A percentile compares a stretch with the other conserved stretches of the same genome.
Evolutionary conservation across 768 basidiomycete genomes (phyloP).

Genomic region (Psilocybe tampanensis): DNA sequence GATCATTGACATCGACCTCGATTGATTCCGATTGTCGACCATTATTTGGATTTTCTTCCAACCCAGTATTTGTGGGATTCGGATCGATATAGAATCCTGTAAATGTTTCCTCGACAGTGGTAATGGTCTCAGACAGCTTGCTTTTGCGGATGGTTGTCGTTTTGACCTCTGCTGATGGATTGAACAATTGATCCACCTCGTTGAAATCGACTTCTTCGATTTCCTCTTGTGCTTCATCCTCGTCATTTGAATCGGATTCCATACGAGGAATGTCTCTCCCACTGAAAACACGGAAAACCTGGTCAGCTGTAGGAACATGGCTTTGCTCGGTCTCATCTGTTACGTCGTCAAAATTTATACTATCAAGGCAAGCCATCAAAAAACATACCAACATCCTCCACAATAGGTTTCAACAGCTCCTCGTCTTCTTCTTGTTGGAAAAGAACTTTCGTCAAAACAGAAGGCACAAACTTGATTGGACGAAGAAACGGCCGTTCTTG

Average conservation of each 20-base stretch:
- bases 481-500: slow-evolving; percentile 61
- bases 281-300: slow-evolving; percentile 65
- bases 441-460: slow-evolving; percentile 49
- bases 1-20: slow-evolving; percentile 13
- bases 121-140: slow-evolving; percentile 10
- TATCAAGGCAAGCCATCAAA: neutral
- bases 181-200: slow-evolving; percentile 55
- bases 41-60: neutral
- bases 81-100: slow-evolving; percentile 18
- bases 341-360: slow-evolving; percentile 5
- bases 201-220: slow-evolving; percentile 69
- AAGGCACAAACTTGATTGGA: slow-evolving; percentile 73
- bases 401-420: slow-evolving; percentile 58
- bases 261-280: slow-evolving; percentile 26
- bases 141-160: slow-evolving; percentile 20
- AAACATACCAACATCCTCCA: slow-evolving; percentile 53
- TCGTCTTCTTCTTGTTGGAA: slow-evolving; percentile 58
- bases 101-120: slow-evolving; percentile 16
- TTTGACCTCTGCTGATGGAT: slow-evolving; percentile 20
- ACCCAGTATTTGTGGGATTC: slow-evolving; percentile 1
- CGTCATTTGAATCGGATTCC: slow-evolving; percentile 31
- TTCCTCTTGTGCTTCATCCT: slow-evolving; percentile 32
- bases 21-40: neutral
- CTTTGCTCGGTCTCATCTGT: slow-evolving; percentile 52
- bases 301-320: slow-evolving; percentile 72